Conservation (phyloP, 768 basidiomycete species). For the Phylloporus arenicola region DNA sequence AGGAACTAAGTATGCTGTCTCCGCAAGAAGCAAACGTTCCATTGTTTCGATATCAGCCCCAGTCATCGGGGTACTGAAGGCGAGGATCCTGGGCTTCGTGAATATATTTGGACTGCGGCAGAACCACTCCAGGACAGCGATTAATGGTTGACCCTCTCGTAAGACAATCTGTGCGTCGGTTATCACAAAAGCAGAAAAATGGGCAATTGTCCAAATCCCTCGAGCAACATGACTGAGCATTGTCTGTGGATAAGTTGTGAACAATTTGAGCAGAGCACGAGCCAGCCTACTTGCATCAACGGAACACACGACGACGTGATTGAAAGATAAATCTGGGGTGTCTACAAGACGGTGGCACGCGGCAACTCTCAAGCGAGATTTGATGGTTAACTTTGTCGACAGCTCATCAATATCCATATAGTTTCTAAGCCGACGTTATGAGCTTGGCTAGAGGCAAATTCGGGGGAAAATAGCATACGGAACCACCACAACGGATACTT, state of each 20-base stretch:
- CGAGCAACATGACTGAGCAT: conserved; percentile 36
- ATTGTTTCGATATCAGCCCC: conserved; percentile 33
- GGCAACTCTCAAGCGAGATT: conserved; percentile 15
- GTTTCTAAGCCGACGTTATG: conserved; percentile 9
- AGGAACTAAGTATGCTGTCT: conserved; percentile 35
- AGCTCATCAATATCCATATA: conserved; percentile 10
- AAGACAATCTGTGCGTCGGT: conserved; percentile 36
- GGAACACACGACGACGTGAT: conserved; percentile 39
- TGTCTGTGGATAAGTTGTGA: conserved; percentile 26
- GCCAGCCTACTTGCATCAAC: conserved; percentile 33
- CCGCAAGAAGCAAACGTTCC: conserved; percentile 37
- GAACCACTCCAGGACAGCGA: conserved; percentile 43
- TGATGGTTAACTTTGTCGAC: conserved; percentile 9
- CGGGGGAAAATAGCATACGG: conserved; percentile 10
- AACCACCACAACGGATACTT: conserved; percentile 17
- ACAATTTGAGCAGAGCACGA: neutral
- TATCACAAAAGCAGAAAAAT: conserved; percentile 43
- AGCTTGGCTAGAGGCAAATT: neutral
- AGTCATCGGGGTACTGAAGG: conserved; percentile 28
- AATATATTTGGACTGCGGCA: conserved; percentile 34
- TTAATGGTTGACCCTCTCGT: conserved; percentile 36
- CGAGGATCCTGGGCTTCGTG: conserved; percentile 42
- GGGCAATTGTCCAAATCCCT: conserved; percentile 38
- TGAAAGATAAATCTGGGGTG: conserved; percentile 13
- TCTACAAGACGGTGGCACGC: conserved; percentile 12